Base-by-base conservation (phyloP, 2,329 filamentous ascomycete genomes). In the Diaporthe eres region DNA sequence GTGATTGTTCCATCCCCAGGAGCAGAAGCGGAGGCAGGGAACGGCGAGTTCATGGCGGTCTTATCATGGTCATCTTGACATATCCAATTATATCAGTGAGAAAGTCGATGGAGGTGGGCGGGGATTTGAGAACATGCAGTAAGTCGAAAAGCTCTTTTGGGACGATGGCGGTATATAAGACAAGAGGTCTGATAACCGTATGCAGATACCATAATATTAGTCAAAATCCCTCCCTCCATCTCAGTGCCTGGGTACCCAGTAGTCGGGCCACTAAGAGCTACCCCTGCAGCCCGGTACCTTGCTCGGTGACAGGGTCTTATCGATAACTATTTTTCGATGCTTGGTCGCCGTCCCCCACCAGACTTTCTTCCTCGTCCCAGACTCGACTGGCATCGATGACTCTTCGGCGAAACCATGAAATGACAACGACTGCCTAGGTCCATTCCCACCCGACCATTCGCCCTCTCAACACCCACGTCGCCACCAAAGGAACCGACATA, bases 1-100 rank as follows among this genome's bases (percentile, higher is more conserved):
- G 95, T 88, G 79, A 98, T 94, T 78, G 88, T 90, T 77, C 97
- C 97, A 81, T 94, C 89, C 75, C 97, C 97, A 31, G 96, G 91
- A 72, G 89, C 88, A 34, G 94, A 94, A 53, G 93, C 90, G 39
- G 94, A 94, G 71, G 90, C 87, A 68, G 94, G 92, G 82, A 97
- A 98, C 12, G 95, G 94, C n/a, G 93, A 95, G 77, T 85, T 84
- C 88, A 90, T 88, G 78, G 55, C 77, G 74, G 53, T 78, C 78
- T 74, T 58, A 25, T 70, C 75, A 77, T 68, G 47, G 80, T 84
- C 88, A 90, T 88, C 78, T 55, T 77, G 72, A 51, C 4, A 31
- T 65, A 4, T 78, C 78, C 31, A 22, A 10, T 57, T 44, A 72
- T 34, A 53, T 49, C 53, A 39, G 25, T 19, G 34, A 12, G 42